A percentile compares a stretch with the other conserved stretches of the same genome.
Conservation (phyloP, 805 yeast genomes). For the Saccharomycopsis vini region DNA sequence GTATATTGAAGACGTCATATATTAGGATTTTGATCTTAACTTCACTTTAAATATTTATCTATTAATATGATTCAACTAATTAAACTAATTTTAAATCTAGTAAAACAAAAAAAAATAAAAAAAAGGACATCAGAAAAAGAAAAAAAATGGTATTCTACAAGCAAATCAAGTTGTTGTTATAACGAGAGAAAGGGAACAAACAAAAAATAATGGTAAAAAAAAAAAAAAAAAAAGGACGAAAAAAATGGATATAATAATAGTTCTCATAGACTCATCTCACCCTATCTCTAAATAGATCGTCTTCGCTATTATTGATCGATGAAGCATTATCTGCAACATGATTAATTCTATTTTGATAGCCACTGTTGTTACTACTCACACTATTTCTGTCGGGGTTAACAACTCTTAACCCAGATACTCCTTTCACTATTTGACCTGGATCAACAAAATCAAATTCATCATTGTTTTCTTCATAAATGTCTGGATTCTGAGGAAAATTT, state of each 20-base stretch:
- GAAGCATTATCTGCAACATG: not conserved
- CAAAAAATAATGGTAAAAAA: not conserved
- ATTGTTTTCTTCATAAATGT: conserved; percentile 10
- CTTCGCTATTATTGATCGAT: conserved; percentile 9
- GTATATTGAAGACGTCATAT: no score
- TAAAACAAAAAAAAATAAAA: no score
- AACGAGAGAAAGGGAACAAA: no score
- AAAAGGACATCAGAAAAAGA: no score
- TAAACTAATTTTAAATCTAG: no score
- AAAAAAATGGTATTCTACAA: no score
- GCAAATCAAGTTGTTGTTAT: no score
- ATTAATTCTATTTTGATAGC: not conserved
- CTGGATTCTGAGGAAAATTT: not conserved
- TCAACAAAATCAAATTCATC: conserved; percentile 4
- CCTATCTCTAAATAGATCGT: conserved; percentile 11
- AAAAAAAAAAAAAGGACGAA: not conserved
- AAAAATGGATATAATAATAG: not conserved
- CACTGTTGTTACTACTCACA: conserved; percentile 1
- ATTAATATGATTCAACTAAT: no score
- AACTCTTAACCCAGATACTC: conserved; percentile 12
- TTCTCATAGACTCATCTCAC: not conserved
- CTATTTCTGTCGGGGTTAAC: conserved; percentile 16
- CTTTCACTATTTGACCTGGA: not conserved
- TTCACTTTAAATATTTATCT: no score
- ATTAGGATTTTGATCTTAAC: no score